Base-by-base conservation (phyloP, 1,139 yeast genomes). In the Nakaseomyces glabratus region DNA sequence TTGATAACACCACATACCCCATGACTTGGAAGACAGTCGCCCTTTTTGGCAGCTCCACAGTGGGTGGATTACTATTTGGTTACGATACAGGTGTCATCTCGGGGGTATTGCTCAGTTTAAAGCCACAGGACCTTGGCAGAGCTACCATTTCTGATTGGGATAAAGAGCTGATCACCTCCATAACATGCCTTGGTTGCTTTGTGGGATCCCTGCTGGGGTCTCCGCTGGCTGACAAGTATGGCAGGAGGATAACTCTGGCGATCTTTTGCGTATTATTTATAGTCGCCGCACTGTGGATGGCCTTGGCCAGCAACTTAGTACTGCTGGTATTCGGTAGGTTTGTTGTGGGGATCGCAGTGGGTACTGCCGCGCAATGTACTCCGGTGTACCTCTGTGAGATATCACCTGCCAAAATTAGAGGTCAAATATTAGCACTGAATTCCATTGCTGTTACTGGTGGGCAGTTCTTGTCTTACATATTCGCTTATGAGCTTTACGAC, bases 401-500 rank as follows among this genome's bases (percentile, higher is more conserved):
- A 5, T 54, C 70, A 1, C 69, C 71, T 1, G 51, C 68, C 2
- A 49, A 45, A 23, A 49, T 54, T 20, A 55, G 70, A 37, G 69
- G 69, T 1, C 46, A 55, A 1, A 46, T 66, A 16, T 45, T 66
- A 30, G 58, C 69, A 0, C 39, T 66, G 25, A 65, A 67, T 42
- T 55, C 69, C 0, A 39, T 66, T 8, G 60, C 68, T 0, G 64
- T 68, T 8, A 67, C 72, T 1, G 66, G 65, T 1, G 71, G 71
- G 2, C 72, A 68, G 42, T 50, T 66, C 3, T 31, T 65, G 8
- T 68, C 72, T 1, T 65, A 66, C 38, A 24, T 62, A 7, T 41
- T 60, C 3, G 65, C 69, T 0, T 55, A 47, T 20, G 29, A 39
- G 1, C 38, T 65, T 9, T 38, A 46, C 17, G 37, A 46, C 10